Base-by-base conservation (phyloP, 2,329 filamentous ascomycete genomes). In the Ceratocystis colombiana region DNA sequence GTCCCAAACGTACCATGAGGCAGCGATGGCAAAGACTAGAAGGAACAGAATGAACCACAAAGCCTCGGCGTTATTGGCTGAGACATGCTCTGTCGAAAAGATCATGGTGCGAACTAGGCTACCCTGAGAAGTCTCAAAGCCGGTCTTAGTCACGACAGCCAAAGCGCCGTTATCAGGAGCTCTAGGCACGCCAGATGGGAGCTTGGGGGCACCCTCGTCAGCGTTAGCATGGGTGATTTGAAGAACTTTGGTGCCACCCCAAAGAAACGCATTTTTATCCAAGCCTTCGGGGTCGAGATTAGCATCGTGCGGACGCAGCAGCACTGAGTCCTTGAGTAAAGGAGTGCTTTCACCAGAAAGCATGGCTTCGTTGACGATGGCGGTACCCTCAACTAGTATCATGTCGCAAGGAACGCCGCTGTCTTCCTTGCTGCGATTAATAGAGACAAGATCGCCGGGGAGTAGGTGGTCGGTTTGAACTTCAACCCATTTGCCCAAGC, bases 341-440 rank as follows among this genome's bases (percentile, higher is more conserved):
- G 94, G 94, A 0, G 95, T 99, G 75, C 93, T 97, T 78, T 99
- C 94, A 69, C 94, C 94, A 2, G 94, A 99, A 71, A 99, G 83
- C 94, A 99, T 99, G 69, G 95, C 95, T 77, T 99, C 94, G 77
- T 99, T 99, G 72, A 99, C 94, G 74, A 99, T 99, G 7, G 89
- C 93, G 65, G 90, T 92, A 37, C 94, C 95, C 75, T 97, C 92
- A 37, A 99, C 87, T 61, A 99, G 77, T 64, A 99, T 79, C 88
- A 99, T 96, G 75, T 99, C 94, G 75, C 94, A 99, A 44, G 94
- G 93, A 66, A 99, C 92, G 67, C 94, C 94, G 69, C 92, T 89
- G 72, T 99, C 94, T 74, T 99, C 95, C 79, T 96, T 97, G 66
- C 93, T 96, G 66, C 94, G 87, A 68, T 87, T 88, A 30, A 95